Evolutionary conservation across 2,329 filamentous ascomycete genomes (phyloP).

Genomic region (Trichoderma endophyticum): DNA sequence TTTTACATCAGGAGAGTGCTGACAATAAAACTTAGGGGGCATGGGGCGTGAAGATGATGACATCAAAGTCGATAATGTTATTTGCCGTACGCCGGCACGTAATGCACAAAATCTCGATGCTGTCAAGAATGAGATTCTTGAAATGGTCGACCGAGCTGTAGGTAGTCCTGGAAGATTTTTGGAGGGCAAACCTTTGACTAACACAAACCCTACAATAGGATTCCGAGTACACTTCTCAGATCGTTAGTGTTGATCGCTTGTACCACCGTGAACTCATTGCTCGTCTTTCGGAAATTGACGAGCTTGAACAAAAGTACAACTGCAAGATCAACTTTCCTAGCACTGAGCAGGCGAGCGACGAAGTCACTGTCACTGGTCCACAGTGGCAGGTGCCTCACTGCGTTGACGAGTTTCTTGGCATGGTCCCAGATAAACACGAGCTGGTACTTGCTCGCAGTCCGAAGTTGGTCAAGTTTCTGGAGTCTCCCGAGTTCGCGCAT

Average conservation of each 20-base stretch:
- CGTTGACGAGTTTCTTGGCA: constrained; percentile 92
- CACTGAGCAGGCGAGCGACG: constrained; percentile 94
- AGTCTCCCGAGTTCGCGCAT: constrained; percentile 74
- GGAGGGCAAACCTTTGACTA: background rate
- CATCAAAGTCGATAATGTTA: constrained; percentile 97
- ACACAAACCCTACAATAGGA: constrained; percentile 52
- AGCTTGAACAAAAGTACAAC: constrained; percentile 98
- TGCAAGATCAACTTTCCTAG: constrained; percentile 99
- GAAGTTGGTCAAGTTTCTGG: constrained; percentile 76
- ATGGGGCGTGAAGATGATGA: constrained; percentile 96
- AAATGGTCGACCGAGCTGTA: constrained; percentile 95
- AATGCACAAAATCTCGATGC: constrained; percentile 96
- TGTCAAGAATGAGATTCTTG: constrained; percentile 98
- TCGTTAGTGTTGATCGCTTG: constrained; percentile 87
- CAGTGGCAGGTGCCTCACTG: constrained; percentile 98
- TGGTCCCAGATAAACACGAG: constrained; percentile 96
- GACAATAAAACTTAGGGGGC: constrained; percentile 39
- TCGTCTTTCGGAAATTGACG: constrained; percentile 84
- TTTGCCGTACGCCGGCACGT: constrained; percentile 92
- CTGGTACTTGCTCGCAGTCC: constrained; percentile 75
- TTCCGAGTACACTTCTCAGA: constrained; percentile 93
- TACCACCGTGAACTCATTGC: constrained; percentile 93
- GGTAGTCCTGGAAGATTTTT: constrained; percentile 33
- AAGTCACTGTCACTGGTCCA: constrained; percentile 91
- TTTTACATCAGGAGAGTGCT: constrained; percentile 21